phyloP scores from a whole-genome alignment of 2,329 filamentous ascomycete species.

The Sporothrix humicola region DNA sequence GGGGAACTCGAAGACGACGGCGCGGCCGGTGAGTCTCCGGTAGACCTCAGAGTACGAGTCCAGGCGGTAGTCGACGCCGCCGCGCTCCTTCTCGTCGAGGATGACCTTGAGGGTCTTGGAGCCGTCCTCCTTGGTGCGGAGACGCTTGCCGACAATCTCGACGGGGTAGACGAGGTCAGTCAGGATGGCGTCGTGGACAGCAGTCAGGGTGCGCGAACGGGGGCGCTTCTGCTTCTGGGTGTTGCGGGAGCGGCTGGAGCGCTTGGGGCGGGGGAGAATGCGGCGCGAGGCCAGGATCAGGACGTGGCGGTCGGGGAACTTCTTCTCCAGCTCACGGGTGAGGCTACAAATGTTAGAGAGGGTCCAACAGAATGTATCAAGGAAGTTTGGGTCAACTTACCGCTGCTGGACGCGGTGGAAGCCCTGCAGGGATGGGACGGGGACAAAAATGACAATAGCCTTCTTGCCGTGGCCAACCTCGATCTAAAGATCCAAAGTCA shows the following conservation, averaged over 20 bases:
- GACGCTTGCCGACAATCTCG: constrained; percentile 99
- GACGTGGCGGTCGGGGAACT: constrained; percentile 99
- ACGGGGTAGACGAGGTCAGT: constrained; percentile 98
- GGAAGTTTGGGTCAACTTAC: constrained; percentile 60
- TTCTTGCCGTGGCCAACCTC: constrained; percentile 99
- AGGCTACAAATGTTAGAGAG: constrained; percentile 62
- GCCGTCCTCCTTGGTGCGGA: constrained; percentile 98
- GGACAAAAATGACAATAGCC: constrained; percentile 99
- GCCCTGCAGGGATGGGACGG: constrained; percentile 94
- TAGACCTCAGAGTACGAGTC: constrained; percentile 99
- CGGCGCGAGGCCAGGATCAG: constrained; percentile 98
- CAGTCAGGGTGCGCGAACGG: constrained; percentile 94
- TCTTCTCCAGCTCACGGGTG: constrained; percentile 99
- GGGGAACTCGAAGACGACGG: constrained; percentile 98
- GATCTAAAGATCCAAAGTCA: constrained; percentile 83
- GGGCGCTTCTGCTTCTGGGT: constrained; percentile 98
- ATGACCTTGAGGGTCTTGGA: constrained; percentile 99
- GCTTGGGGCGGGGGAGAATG: constrained; percentile 98
- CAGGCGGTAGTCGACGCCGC: constrained; percentile 98
- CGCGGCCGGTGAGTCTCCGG: constrained; percentile 94
- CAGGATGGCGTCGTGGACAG: constrained; percentile 98
- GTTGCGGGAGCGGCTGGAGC: constrained; percentile 94
- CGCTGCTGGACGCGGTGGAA: constrained; percentile 99
- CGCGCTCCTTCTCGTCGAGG: constrained; percentile 99
- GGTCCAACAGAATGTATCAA: not conserved